Evolutionary conservation across 768 basidiomycete genomes (phyloP), one percentile per base, ranked within the genome.

Genomic region (Mycena polygramma): DNA sequence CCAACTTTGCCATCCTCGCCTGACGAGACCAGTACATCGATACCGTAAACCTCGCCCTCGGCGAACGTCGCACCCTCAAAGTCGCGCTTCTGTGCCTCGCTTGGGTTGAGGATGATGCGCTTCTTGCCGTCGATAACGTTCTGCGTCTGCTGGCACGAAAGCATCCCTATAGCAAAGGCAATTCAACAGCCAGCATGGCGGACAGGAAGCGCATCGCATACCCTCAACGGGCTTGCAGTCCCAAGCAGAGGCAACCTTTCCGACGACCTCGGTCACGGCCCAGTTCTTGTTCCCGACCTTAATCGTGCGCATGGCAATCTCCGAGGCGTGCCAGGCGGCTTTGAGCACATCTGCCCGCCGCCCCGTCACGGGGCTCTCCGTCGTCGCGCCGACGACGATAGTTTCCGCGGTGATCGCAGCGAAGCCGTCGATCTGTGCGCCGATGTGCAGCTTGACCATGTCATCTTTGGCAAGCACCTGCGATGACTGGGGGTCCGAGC

Each of bases 401-500:
- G 97, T 98, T 82, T 99, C 98, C 41, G 95, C 98, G 78, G 90
- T 90, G 80, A 98, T 91, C 63, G 95, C 91, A 22, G 97, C 96
- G 81, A 94, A 98, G 66, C 98, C 98, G 79, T 99, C 97, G 81
- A 99, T 96, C 78, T 99, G 98, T 22, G 97, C 96, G 54, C 98
- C 98, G 69, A 99, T 87, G 81, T 97, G 95, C 72, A 99, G 83
- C 84, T 98, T 99, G 74, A 99, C 97, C 67, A 99, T 91, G 79
- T 99, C 98, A 69, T 91, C 90, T 72, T 95, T 93, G 35, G 88
- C 89, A 73, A 97, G 87, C 59, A 81, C 87, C 79, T 91, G 90
- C 9, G 84, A 82, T 35, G 93, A 89, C 72, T 89, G 87, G 19
- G 91, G 82, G 83, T 96, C 94, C 45, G 94, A 94, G 74, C 93